Conservation (phyloP, 768 basidiomycete species). For the Psilocybe tampanensis region DNA sequence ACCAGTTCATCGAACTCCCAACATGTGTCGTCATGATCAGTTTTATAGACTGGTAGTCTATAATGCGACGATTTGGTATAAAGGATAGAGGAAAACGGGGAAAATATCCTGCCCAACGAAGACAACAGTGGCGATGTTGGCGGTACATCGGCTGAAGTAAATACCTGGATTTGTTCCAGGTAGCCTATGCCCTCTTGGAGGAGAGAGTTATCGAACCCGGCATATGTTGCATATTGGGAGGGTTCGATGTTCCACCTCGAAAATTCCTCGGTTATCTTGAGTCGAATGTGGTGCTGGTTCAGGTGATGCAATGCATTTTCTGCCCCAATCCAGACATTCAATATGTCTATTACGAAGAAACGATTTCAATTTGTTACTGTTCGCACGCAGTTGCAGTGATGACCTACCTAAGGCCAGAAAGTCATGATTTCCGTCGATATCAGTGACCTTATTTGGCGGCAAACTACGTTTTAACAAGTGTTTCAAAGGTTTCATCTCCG, state of each 20-base stretch:
- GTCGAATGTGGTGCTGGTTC: no score
- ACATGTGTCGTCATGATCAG: background rate
- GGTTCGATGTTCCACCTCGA: background rate
- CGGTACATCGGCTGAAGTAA: background rate
- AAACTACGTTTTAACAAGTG: no score
- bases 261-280: no score
- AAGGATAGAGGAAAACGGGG: background rate
- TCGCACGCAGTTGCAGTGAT: no score
- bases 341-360: no score
- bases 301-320: no score
- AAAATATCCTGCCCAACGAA: background rate
- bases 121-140: background rate
- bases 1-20: background rate
- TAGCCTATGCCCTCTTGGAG: background rate
- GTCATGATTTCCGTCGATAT: no score
- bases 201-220: constrained; percentile 8
- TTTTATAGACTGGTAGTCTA: background rate
- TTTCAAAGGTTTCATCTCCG: no score
- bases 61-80: background rate
- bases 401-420: no score
- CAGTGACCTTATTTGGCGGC: no score
- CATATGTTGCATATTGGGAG: background rate
- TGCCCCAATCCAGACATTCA: no score
- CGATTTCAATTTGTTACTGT: no score
- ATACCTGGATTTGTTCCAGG: constrained; percentile 6